Base-by-base conservation (phyloP, 371 early-diverging fungal species). In the Funneliformis caledonium region DNA sequence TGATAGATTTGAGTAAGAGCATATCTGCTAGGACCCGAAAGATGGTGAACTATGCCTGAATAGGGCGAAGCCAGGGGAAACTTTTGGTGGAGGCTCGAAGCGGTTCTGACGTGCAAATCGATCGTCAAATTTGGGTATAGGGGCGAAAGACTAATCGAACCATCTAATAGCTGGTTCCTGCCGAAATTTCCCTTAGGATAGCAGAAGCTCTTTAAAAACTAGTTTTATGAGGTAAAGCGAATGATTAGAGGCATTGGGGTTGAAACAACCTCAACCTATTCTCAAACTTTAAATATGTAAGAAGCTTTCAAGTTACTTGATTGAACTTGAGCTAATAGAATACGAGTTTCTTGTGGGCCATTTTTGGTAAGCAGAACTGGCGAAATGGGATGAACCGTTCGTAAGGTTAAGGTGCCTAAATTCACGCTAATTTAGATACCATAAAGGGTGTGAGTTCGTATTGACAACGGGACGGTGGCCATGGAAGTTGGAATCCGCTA, bases 341-440 rank as follows among this genome's bases (percentile, higher is more conserved):
- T 90, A 87, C 85, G 87, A 88, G 88, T 88, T 88, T 88, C 88
- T 84, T 82, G 85, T 91, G 89, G 88, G 91, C 89, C 90, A 87
- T 89, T 91, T 89, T 89, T 89, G 90, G 89, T 90, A 90, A 89
- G 88, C 91, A 89, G 89, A 91, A 90, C 89, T 91, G 90, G 91
- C 89, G 88, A 89, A 88, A 89, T 88, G 87, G 90, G 91, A 90
- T 90, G 90, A 91, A 91, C 89, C 89, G 88, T 88, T 89, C 89
- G 88, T 84, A 82, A 87, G 85, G 88, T 89, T 88, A 89, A 89
- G 88, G 89, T 87, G 90, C 88, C 89, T 82, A 87, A 89, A 86
- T 89, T 84, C 87, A 88, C 89, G 89, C 90, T 89, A 85, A 89
- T 87, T 72, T 86, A 89, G 89, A 88, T 83, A 89, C 89, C 87